These are phyloP conservation scores for Alternaria brassicae DNA, from an alignment of 2,329 filamentous ascomycete genomes.

Conservation along the genomic window DNA sequence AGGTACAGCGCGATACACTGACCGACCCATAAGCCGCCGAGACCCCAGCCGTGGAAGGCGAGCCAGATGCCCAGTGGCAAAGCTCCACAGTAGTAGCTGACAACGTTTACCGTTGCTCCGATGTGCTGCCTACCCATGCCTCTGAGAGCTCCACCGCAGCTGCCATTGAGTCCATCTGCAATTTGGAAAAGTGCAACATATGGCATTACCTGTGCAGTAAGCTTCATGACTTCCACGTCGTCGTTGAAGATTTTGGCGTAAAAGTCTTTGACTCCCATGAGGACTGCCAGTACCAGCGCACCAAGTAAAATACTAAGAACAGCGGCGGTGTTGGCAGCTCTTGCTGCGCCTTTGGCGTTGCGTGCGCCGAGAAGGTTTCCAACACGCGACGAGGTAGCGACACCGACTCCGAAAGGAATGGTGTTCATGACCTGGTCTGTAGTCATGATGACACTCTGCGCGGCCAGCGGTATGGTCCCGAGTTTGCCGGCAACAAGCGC, in stretches of 20 bases:
- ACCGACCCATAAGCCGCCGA: slow-evolving; percentile 81
- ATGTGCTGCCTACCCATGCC: slow-evolving; percentile 89
- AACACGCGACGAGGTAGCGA: slow-evolving; percentile 77
- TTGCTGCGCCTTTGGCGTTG: slow-evolving; percentile 69
- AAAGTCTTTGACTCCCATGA: slow-evolving; percentile 74
- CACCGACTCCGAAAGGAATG: slow-evolving; percentile 84
- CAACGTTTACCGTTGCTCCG: slow-evolving; percentile 79
- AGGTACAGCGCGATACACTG: slow-evolving; percentile 77
- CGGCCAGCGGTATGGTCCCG: slow-evolving; percentile 78
- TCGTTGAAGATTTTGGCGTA: slow-evolving; percentile 85
- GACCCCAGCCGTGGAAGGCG: slow-evolving; percentile 84
- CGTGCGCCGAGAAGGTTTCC: slow-evolving; percentile 80
- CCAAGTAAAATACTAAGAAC: slow-evolving; percentile 75
- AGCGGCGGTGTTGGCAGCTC: slow-evolving; percentile 78
- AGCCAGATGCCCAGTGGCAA: slow-evolving; percentile 83
- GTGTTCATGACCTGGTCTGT: slow-evolving; percentile 85
- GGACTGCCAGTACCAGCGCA: slow-evolving; percentile 67
- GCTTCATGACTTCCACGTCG: slow-evolving; percentile 71
- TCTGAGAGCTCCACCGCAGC: slow-evolving; percentile 78
- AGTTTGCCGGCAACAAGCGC: slow-evolving; percentile 81
- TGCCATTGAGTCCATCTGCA: slow-evolving; percentile 84
- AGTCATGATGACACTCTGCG: slow-evolving; percentile 90
- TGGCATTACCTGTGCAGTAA: slow-evolving; percentile 81
- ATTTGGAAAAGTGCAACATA: slow-evolving; percentile 91
- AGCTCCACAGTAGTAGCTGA: slow-evolving; percentile 84